phyloP scores from a whole-genome alignment of 2,329 filamentous ascomycete species.

The Pyricularia grisea region DNA sequence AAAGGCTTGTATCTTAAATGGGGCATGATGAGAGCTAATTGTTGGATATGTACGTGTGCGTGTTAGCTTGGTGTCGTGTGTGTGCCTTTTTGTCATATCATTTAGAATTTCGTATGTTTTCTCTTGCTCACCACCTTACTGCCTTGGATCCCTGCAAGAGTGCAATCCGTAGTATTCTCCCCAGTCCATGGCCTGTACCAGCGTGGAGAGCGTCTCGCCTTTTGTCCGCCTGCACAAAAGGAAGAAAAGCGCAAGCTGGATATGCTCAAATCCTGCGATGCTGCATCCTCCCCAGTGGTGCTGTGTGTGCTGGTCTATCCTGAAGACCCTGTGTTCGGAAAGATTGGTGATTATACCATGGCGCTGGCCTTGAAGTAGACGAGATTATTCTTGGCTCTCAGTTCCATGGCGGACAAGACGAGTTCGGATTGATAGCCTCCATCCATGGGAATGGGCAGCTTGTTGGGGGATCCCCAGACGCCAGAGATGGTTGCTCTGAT shows the following conservation, averaged over 20 bases:
- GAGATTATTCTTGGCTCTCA: no score
- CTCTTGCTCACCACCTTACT: slow-evolving; percentile 2
- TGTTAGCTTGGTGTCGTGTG: background rate
- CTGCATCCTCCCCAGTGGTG: slow-evolving; percentile 11
- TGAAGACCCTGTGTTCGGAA: slow-evolving; percentile 16
- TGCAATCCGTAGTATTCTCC: slow-evolving; percentile 21
- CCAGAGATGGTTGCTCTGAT: slow-evolving; percentile 26
- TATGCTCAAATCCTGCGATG: slow-evolving; percentile 25
- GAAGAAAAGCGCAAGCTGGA: slow-evolving; percentile 30
- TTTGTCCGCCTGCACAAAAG: slow-evolving; percentile 22
- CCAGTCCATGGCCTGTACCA: slow-evolving; percentile 5
- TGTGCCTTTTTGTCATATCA: background rate
- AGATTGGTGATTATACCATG: no score
- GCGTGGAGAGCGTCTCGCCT: slow-evolving; percentile 3
- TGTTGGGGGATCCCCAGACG: slow-evolving; percentile 32
- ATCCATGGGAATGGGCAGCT: slow-evolving; percentile 32
- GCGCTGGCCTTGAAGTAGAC: no score
- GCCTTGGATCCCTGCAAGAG: slow-evolving; percentile 24
- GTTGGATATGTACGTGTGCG: no score
- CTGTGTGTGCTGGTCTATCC: slow-evolving; percentile 21
- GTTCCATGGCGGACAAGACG: slow-evolving; percentile 15
- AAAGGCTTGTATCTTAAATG: slow-evolving; percentile 23
- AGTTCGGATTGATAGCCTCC: slow-evolving; percentile 18
- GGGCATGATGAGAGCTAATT: no score
- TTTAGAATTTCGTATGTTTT: no score